Evolutionary conservation across 768 basidiomycete species (phyloP).

Genomic region (Hypsizygus marmoreus): DNA sequence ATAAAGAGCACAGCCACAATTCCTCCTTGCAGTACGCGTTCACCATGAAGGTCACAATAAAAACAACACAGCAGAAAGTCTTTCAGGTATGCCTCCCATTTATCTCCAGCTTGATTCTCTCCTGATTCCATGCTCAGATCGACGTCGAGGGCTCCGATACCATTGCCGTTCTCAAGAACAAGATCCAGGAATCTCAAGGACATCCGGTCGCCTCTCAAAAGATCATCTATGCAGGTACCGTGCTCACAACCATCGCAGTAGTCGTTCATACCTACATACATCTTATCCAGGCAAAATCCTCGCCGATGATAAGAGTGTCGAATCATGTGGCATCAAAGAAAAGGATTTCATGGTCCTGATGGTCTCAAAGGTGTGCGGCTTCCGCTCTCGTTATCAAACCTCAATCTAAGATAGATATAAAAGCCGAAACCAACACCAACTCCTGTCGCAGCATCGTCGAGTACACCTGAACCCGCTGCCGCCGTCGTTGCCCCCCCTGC

Average conservation of each 20-base stretch:
- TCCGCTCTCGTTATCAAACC: constrained; percentile 19
- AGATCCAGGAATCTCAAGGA: constrained; percentile 76
- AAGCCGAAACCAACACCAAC: constrained; percentile 30
- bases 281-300: constrained; percentile 79
- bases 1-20: constrained; percentile 20
- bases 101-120: background rate
- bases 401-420: too few relatives aligned
- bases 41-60: constrained; percentile 91
- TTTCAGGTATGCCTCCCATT: constrained; percentile 59
- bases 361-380: constrained; percentile 82
- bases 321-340: constrained; percentile 90
- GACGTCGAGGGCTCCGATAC: constrained; percentile 79
- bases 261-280: background rate
- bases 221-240: constrained; percentile 89
- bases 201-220: constrained; percentile 81
- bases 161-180: constrained; percentile 76
- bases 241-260: constrained; percentile 1
- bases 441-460: constrained; percentile 33
- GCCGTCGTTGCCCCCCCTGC: constrained; percentile 31
- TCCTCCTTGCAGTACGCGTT: constrained; percentile 4
- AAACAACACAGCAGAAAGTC: constrained; percentile 92
- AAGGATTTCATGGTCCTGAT: constrained; percentile 99
- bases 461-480: constrained; percentile 30
- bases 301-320: constrained; percentile 83
- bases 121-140: constrained; percentile 43